These are phyloP conservation scores for Chalciporus piperatus DNA, from an alignment of 768 basidiomycete species.

Conservation along the genomic window DNA sequence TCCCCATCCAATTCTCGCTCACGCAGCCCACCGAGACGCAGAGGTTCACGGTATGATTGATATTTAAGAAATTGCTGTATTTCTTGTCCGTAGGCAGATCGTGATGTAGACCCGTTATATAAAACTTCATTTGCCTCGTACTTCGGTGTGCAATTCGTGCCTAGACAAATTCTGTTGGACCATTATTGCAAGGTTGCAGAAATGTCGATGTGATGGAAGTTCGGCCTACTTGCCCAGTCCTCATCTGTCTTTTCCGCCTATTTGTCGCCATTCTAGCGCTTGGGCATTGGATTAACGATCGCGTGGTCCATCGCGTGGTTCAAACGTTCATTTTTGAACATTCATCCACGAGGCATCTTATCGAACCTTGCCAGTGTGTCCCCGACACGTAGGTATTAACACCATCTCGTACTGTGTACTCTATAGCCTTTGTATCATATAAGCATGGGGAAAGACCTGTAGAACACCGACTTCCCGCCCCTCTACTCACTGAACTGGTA, in stretches of 20 bases:
- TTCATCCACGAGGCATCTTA: conserved; percentile 9
- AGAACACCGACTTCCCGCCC: conserved; percentile 1
- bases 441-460: background rate
- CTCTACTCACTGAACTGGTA: conserved; percentile 16
- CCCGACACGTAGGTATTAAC: too few species aligned
- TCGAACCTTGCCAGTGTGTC: conserved; percentile 5
- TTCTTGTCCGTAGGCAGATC: background rate
- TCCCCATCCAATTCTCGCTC: conserved; percentile 38
- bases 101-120: background rate
- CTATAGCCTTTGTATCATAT: background rate
- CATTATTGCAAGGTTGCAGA: too few species aligned
- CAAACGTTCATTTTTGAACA: conserved; percentile 4
- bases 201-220: too few species aligned
- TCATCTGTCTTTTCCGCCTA: background rate
- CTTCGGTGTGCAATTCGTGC: too few species aligned
- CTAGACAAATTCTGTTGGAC: too few species aligned
- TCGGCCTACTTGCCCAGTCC: too few species aligned
- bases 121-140: too few species aligned
- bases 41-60: conserved; percentile 34
- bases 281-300: background rate
- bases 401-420: background rate
- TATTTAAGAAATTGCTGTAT: conserved; percentile 4
- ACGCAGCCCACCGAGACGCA: conserved; percentile 41
- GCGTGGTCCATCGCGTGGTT: background rate
- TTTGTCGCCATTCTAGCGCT: background rate